Base-by-base conservation (phyloP, 305 asterid genomes). In the Plantago coronopus region DNA sequence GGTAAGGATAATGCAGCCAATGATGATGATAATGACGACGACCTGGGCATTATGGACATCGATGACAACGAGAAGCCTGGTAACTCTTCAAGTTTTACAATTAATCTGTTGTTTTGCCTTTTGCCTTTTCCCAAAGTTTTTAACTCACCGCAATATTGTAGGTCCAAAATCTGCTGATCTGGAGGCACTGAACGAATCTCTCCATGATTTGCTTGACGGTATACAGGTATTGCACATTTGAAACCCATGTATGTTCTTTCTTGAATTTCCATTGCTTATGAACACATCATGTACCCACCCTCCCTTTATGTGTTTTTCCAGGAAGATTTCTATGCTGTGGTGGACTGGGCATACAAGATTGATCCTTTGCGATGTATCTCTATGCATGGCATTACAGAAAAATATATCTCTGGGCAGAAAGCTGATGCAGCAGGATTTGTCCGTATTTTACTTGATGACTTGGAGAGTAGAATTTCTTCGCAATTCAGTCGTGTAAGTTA, bases 361-460 rank as follows among this genome's bases (percentile, higher is more conserved):
- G 99, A 94, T 69, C 96, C 99, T 70, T 78, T 94, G 73, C 95
- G 95, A 60, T 89, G 99, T 80, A 94, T 94, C 76, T 94, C 99
- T 49, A 89, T 94, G 99, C 97, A 90, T 74, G 99, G 97, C 67
- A 87, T 86, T 56, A 94, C 99, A 10, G 99, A 94, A 69, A 86
- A 89, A 13, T 94, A 94, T 71, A 87, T 90, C 74, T 89, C 99
- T 78, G 93, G 95, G 69, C 96, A 87, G 74, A 94, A 94, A 83
- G 96, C 95, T 69, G 99, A 94, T 69, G 95, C 99, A 40, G 99
- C 99, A 69, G 99, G 99, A 56, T 94, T 85, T 78, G 99, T 94
- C 64, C 97, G 99, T 62, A 77, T 85, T 64, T 81, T 94, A 75
- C 96, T 94, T 55, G 99, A 94, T 86, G 99, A 89, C 79, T 81